Conservation (phyloP, 768 basidiomycete species). For the Phlebiopsis gigantea region DNA sequence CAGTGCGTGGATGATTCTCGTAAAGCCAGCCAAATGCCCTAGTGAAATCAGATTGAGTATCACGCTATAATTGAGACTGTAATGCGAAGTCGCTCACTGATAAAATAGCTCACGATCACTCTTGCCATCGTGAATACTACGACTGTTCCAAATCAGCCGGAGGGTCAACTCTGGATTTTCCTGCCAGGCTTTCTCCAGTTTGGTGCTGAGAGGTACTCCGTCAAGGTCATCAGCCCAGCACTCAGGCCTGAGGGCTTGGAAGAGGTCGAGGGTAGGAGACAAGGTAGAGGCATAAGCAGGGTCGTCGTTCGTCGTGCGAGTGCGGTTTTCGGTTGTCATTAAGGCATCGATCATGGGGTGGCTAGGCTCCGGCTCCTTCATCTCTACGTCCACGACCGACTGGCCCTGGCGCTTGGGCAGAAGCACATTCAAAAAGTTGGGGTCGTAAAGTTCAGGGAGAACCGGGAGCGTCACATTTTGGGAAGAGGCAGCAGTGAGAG, state of each 20-base stretch:
- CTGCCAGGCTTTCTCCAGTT: slow-evolving; percentile 47
- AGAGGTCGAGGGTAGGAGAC: slow-evolving; percentile 52
- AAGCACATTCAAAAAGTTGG: slow-evolving; percentile 52
- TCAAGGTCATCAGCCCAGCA: background rate
- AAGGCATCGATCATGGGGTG: slow-evolving; percentile 58
- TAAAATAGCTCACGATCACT: slow-evolving; percentile 58
- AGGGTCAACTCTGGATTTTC: slow-evolving; percentile 56
- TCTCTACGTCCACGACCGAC: background rate
- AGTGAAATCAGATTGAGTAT: background rate
- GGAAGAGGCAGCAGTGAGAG: slow-evolving; percentile 22
- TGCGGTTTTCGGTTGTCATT: slow-evolving; percentile 34
- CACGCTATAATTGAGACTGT: background rate
- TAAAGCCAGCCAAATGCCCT: slow-evolving; percentile 67
- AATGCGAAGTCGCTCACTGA: slow-evolving; percentile 26
- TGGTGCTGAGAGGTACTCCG: slow-evolving; percentile 14
- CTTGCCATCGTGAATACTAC: slow-evolving; percentile 71
- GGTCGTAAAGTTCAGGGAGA: slow-evolving; percentile 53
- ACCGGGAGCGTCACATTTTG: slow-evolving; percentile 49
- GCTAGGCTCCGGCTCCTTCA: slow-evolving; percentile 9
- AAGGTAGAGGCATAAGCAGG: slow-evolving; percentile 47
- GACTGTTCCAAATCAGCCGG: slow-evolving; percentile 58
- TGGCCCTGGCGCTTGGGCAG: slow-evolving; percentile 30
- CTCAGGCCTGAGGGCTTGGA: slow-evolving; percentile 33
- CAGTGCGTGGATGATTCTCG: slow-evolving; percentile 62
- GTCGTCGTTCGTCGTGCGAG: slow-evolving; percentile 45